Evolutionary conservation across 768 basidiomycete species (phyloP).

Genomic region (Mycena polygramma): DNA sequence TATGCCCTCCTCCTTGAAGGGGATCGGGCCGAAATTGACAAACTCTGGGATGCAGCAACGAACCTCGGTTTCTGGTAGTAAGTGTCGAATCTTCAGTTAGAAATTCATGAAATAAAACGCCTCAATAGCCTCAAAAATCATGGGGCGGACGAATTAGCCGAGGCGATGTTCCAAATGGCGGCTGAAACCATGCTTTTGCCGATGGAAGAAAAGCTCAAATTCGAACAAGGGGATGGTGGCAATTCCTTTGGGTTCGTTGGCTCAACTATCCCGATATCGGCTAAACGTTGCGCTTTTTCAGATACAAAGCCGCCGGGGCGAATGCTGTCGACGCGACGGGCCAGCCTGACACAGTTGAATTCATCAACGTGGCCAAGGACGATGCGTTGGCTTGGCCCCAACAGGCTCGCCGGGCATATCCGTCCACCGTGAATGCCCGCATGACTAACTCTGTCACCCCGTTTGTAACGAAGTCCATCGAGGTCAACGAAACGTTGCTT

Average conservation of each 20-base stretch:
- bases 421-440: slow-evolving; percentile 59
- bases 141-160: slow-evolving; percentile 60
- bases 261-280: neutral
- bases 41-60: slow-evolving; percentile 69
- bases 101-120: neutral
- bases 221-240: slow-evolving; percentile 67
- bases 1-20: slow-evolving; percentile 56
- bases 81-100: slow-evolving; percentile 42
- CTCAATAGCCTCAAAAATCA: slow-evolving; percentile 65
- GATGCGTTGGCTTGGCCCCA: slow-evolving; percentile 73
- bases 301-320: slow-evolving; percentile 74
- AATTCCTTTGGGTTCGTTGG: slow-evolving; percentile 52
- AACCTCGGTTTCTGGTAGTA: slow-evolving; percentile 78
- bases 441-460: slow-evolving; percentile 66
- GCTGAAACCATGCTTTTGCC: slow-evolving; percentile 67
- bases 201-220: slow-evolving; percentile 69
- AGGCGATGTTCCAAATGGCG: slow-evolving; percentile 69
- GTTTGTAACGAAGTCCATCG: slow-evolving; percentile 70
- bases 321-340: slow-evolving; percentile 74
- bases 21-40: slow-evolving; percentile 40
- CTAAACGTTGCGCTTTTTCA: slow-evolving; percentile 41
- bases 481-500: slow-evolving; percentile 66
- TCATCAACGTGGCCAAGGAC: slow-evolving; percentile 78
- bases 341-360: slow-evolving; percentile 69
- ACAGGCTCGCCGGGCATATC: slow-evolving; percentile 68